Conservation (phyloP, 768 basidiomycete species). For the Suillus cothurnatus region DNA sequence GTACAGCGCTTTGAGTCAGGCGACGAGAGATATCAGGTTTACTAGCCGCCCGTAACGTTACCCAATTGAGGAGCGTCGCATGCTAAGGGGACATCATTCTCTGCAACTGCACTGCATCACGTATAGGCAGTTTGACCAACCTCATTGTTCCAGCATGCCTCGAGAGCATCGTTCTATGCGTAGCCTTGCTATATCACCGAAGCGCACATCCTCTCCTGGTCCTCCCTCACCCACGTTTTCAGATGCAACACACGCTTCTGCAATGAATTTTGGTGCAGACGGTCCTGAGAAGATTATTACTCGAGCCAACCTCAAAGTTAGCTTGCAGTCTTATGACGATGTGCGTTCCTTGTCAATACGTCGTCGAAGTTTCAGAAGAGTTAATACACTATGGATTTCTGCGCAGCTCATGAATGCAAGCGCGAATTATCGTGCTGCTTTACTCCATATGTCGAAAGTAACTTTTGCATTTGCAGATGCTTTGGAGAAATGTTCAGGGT, state of each 20-base stretch:
- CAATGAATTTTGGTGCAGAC: conserved; percentile 72
- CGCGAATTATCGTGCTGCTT: conserved; percentile 77
- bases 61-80: conserved; percentile 18
- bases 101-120: conserved; percentile 17
- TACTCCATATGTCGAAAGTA: conserved; percentile 79
- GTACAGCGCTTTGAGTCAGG: not conserved
- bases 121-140: conserved; percentile 14
- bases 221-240: conserved; percentile 87
- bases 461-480: conserved; percentile 87
- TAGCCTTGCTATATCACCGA: conserved; percentile 50
- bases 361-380: not conserved
- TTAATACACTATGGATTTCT: conserved; percentile 21
- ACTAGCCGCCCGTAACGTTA: not conserved
- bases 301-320: conserved; percentile 72
- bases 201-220: conserved; percentile 48
- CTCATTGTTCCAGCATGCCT: conserved; percentile 40
- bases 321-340: conserved; percentile 79
- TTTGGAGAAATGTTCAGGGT: conserved; percentile 84
- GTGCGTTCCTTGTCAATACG: conserved; percentile 44
- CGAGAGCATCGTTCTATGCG: conserved; percentile 59
- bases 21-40: not conserved
- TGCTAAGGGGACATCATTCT: conserved; percentile 4
- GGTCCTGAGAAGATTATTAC: conserved; percentile 85
- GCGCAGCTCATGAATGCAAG: conserved; percentile 73
- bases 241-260: conserved; percentile 76